Evolutionary conservation across 192 early-diverging fungal genomes (phyloP).

Genomic region (Paraglomus brasilianum): DNA sequence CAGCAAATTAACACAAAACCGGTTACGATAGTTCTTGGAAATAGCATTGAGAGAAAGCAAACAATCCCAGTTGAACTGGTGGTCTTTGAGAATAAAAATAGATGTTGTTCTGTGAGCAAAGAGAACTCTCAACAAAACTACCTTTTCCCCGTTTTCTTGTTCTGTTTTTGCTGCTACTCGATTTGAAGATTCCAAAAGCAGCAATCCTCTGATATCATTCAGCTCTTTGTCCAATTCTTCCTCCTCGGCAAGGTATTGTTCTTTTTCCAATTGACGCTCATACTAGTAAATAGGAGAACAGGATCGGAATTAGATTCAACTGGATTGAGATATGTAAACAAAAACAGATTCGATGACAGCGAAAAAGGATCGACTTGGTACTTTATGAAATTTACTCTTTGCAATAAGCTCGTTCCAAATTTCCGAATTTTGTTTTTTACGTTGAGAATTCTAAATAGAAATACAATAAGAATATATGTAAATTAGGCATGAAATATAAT

Average conservation of each 20-base stretch:
- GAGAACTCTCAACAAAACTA: slow-evolving; percentile 9
- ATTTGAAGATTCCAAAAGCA: slow-evolving; percentile 54
- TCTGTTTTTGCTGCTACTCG: slow-evolving; percentile 38
- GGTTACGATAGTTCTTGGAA: no score
- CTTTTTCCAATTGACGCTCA: slow-evolving; percentile 86
- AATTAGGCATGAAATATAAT: no score
- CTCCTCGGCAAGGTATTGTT: slow-evolving; percentile 79
- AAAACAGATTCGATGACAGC: no score
- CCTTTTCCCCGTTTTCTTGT: slow-evolving; percentile 36
- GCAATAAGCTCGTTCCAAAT: slow-evolving; percentile 97
- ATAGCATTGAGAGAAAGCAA: no score
- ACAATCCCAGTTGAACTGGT: no score
- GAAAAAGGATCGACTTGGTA: slow-evolving; percentile 7
- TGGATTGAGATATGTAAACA: no score
- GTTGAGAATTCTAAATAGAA: slow-evolving; percentile 41
- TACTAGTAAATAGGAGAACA: slow-evolving; percentile 34
- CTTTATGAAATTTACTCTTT: slow-evolving; percentile 94
- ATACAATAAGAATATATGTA: no score
- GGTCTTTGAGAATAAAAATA: no score
- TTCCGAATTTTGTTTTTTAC: slow-evolving; percentile 86
- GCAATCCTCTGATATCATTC: slow-evolving; percentile 74
- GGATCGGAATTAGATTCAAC: no score
- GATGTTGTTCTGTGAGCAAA: no score
- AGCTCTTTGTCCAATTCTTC: slow-evolving; percentile 89
- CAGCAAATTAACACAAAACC: no score